Evolutionary conservation across 257 asterid genomes (phyloP), one percentile per base, ranked within the genome.

Genomic region (Parsonsia alboflavescens): DNA sequence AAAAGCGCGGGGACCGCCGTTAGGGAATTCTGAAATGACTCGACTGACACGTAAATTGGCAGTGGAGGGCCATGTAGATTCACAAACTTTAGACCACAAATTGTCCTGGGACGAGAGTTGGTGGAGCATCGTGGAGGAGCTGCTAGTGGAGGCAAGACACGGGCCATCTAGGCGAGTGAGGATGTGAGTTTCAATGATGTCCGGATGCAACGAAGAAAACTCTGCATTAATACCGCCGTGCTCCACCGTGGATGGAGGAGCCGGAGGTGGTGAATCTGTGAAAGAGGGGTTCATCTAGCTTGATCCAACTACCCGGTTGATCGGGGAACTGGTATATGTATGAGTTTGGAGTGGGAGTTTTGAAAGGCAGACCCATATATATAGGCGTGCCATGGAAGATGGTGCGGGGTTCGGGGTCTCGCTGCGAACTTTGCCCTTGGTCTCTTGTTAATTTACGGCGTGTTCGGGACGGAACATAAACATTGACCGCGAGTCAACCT

Each of bases 41-140:
- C 77, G 69, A 67, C 77, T 65, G 76, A 89, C 82, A 5, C 75
- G 86, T 10, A 84, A 67, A n/a, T 86, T 41, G 70, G 77, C 6
- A 16, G 97, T 90, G 36, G 97, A 93, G 3, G 98, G 98, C 97
- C 97, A 93, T 50, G 94, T 88, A 59, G 85, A 76, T 76, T 71
- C 85, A 84, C 98, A 93, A 17, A 80, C 73, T 67, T 73, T 3
- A 65, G 81, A 77, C 97, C 97, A 93, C 66, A 91, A 77, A 77
- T 76, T 54, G 39, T 76, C 74, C 36, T 82, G 82, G 82, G 88
- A 74, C 80, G 93, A 87, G 52, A 91, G 88, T 42, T 26, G 82
- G 82, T 75, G 93, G 86, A 93, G 88, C 3, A 86, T 62, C 81
- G 86, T 0, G 72, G 97, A 90, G 85, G 89, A 86, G 68, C 86